Evolutionary conservation across 768 basidiomycete genomes (phyloP), one percentile per base, ranked within the genome.

Genomic region (Termitomyces sp.): DNA sequence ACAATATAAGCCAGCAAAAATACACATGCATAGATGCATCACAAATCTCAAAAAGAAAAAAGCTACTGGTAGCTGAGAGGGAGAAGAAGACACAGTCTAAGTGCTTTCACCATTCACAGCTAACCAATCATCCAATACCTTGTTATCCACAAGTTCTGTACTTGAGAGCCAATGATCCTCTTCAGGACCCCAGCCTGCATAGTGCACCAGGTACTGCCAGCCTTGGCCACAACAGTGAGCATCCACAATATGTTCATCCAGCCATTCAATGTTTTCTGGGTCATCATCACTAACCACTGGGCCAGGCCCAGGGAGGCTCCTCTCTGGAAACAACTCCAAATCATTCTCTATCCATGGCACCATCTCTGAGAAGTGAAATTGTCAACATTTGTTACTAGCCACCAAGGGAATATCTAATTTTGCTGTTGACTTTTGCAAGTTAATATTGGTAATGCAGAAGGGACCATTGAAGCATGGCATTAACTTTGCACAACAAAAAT

Each of bases 191-290:
- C 72, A 73, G 4, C 75, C 75, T 1, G 31, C 5, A 73, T 74
- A 80, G 0, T 65, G 56, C 0, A 80, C 69, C 0, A 74, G 64
- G 60, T 71, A 77, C 56, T 72, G 72, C 20, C 42, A 65, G 0
- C 74, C 73, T 3, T 63, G 66, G 3, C 76, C 73, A 1, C 46
- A 31, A 14, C 34, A 38, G 0, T 68, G 59, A 12, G 52, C 54
- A 51, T 76, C 71, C 0, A 77, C 10, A 45, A 78, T 76, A 0
- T 57, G 20, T 9, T 76, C 73, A 32, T 76, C 52, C 2, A 29
- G 6, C 46, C 46, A 48, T 48, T 48, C n/a, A 7, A 25, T 25
- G 20, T 25, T 25, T 25, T 36, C 36, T 36, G n/a, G 9, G 7
- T 20, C 29, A 3, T 29, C 46, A 12, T 29, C 25, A 10, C 9